Base-by-base conservation (phyloP, 192 early-diverging fungal species). In the Podila clonocystis region DNA sequence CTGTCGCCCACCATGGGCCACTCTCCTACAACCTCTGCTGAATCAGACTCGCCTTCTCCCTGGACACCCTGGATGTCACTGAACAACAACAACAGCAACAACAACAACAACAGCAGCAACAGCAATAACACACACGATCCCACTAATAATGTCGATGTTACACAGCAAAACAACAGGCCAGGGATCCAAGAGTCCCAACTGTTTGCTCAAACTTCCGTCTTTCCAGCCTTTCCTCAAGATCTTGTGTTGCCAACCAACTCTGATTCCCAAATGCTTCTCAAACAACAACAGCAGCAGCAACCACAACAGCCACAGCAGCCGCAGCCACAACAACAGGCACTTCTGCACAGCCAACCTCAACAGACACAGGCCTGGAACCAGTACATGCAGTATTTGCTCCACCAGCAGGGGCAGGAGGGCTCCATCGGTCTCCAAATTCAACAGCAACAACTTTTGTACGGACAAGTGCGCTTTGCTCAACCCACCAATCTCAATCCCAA, bases 351-450 rank as follows among this genome's bases (percentile, higher is more conserved):
- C 8, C 50, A 64, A 15, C 67, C 17, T 17, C 41, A 68, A 30
- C 71, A 73, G n/a, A 50, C 20, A 0, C 58, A 67, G 17, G 61
- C 72, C n/a, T 74, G 74, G 67, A 76, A 62, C 22, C 74, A 68
- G 29, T 76, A 76, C 19, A 60, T 76, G 62, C 74, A 76, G 58
- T 76, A 76, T 19, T 48, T 76, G 28, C 57, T 74, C 24, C 36
- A 74, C 48, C 72, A 67, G 26, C 71, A 73, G 64, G 49, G 66
- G 33, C 15, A 33, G 19, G 20, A 49, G 5, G 33, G 41, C 41
- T 4, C 49, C 17, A 24, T 41, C 33, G 30, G 20, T 26, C 52
- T 50, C 4, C 49, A 9, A 1, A 62, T n/a, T 28, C 50, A 50
- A n/a, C 31, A 34, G 20, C 64, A 65, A 26, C 68, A 69, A 61